Evolutionary conservation across 2,329 filamentous ascomycete species (phyloP).

Genomic region (Sporothrix inflata): DNA sequence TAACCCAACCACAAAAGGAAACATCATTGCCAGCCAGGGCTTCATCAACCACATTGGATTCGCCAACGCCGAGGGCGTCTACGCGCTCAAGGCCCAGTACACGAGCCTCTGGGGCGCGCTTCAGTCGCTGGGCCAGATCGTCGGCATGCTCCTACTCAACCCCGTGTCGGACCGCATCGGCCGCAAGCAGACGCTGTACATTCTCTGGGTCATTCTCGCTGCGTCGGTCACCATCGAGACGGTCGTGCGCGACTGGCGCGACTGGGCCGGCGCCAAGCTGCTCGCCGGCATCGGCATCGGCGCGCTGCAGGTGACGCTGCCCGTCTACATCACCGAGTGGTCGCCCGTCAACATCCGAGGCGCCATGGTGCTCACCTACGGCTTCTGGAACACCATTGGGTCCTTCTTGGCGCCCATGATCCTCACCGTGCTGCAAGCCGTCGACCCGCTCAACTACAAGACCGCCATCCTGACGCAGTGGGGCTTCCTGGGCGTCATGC

Average conservation of each 20-base stretch:
- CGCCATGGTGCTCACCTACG: slow-evolving; percentile 31
- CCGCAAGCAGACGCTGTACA: slow-evolving; percentile 32
- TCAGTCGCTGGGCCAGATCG: slow-evolving; percentile 32
- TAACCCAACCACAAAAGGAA: slow-evolving; percentile 1
- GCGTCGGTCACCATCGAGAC: slow-evolving; percentile 30
- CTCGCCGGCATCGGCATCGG: slow-evolving; percentile 32
- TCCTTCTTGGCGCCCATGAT: slow-evolving; percentile 28
- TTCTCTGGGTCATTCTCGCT: slow-evolving; percentile 31
- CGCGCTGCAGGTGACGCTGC: slow-evolving; percentile 32
- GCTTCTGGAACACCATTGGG: slow-evolving; percentile 31
- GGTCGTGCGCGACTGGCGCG: slow-evolving; percentile 28
- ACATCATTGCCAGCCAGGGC: slow-evolving; percentile 32
- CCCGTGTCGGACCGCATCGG: slow-evolving; percentile 31
- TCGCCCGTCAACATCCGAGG: slow-evolving; percentile 32
- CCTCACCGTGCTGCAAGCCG: slow-evolving; percentile 22
- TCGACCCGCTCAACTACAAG: slow-evolving; percentile 29
- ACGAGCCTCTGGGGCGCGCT: slow-evolving; percentile 32
- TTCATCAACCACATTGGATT: slow-evolving; percentile 33
- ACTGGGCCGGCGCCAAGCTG: slow-evolving; percentile 33
- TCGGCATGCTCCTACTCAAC: slow-evolving; percentile 31
- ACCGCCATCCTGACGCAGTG: slow-evolving; percentile 33
- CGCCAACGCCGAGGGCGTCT: slow-evolving; percentile 23
- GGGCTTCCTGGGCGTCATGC: slow-evolving; percentile 34
- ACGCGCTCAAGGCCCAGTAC: slow-evolving; percentile 28
- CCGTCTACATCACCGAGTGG: slow-evolving; percentile 32